A percentile compares a stretch with the other conserved stretches of the same genome.
Evolutionary conservation across 2,329 filamentous ascomycete genomes (phyloP).

Genomic region (Fusarium dlaminii): DNA sequence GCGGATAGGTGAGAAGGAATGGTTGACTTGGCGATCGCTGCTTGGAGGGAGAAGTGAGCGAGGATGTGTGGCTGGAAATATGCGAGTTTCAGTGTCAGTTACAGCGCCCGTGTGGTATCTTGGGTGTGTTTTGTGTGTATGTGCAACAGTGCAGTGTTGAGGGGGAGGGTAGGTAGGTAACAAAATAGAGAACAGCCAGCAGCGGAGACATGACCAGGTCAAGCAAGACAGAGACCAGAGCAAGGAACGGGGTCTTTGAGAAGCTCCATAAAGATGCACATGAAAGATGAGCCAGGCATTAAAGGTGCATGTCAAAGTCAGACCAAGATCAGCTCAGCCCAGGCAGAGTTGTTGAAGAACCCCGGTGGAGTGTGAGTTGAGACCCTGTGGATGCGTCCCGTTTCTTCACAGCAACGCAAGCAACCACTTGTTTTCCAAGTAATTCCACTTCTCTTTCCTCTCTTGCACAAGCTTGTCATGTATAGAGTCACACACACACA

Average conservation of each 20-base stretch:
- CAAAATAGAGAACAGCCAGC: constrained; percentile 12
- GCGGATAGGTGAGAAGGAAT: constrained; percentile 10
- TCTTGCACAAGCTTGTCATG: constrained; percentile 22
- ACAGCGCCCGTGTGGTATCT: constrained; percentile 28
- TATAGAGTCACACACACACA: constrained; percentile 31
- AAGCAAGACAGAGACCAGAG: constrained; percentile 11
- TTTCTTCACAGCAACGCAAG: constrained; percentile 13
- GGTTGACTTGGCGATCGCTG: constrained; percentile 9
- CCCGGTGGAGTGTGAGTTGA: constrained; percentile 31
- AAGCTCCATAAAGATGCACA: constrained; percentile 21
- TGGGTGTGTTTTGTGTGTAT: constrained; percentile 28
- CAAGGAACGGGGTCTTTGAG: constrained; percentile 15
- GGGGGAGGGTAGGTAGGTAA: constrained; percentile 23
- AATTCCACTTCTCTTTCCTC: constrained; percentile 11
- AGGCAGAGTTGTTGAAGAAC: constrained; percentile 4
- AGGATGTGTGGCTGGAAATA: constrained; percentile 36
- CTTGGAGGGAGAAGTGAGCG: constrained; percentile 8
- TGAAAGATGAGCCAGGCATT: constrained; percentile 8
- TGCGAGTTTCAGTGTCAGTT: constrained; percentile 38
- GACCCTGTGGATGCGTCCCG: constrained; percentile 11
- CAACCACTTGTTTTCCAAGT: constrained; percentile 14
- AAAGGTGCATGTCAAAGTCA: constrained; percentile 28
- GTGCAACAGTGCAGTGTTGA: constrained; percentile 26
- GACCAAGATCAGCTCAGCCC: constrained; percentile 25
- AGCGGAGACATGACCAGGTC: constrained; percentile 12